phyloP scores from a whole-genome alignment of 2,329 filamentous ascomycete genomes.

The Monosporascus ibericus region DNA sequence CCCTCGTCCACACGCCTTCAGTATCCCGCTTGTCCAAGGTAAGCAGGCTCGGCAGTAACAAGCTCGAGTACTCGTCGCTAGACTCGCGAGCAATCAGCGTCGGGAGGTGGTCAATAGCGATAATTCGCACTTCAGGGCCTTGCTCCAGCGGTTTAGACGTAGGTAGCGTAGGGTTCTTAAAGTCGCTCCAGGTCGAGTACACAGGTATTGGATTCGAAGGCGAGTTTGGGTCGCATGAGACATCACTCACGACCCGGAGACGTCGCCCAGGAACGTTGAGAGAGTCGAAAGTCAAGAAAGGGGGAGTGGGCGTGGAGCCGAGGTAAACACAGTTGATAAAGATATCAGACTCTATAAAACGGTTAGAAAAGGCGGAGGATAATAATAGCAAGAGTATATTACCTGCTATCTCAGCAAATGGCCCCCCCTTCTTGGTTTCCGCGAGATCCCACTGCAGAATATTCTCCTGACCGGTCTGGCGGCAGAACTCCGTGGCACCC shows the following conservation, averaged over 20 bases:
- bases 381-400: too few species aligned
- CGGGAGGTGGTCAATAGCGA: constrained; percentile 4
- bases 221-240: too few species aligned
- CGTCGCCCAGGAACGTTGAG: too few species aligned
- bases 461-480: neutral
- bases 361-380: too few species aligned
- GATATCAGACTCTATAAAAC: neutral
- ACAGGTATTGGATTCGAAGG: too few species aligned
- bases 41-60: constrained; percentile 6
- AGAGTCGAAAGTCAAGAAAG: too few species aligned
- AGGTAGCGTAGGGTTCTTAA: constrained; percentile 2
- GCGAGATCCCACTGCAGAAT: constrained; percentile 5
- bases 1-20: constrained; percentile 2
- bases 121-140: constrained; percentile 1
- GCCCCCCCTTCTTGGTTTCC: constrained; percentile 3
- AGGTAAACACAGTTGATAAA: constrained; percentile 6
- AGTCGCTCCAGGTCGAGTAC: neutral
- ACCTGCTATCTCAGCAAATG: constrained; percentile 3
- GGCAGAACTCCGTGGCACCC: constrained; percentile 1
- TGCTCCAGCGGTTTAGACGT: neutral
- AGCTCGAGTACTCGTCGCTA: constrained; percentile 5
- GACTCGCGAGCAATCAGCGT: constrained; percentile 5
- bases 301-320: neutral
- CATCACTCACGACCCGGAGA: too few species aligned
- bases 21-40: constrained; percentile 1